These are phyloP conservation scores for Aphanomyces stellatus DNA, from an alignment of 352 stramenopile species.

Conservation along the genomic window DNA sequence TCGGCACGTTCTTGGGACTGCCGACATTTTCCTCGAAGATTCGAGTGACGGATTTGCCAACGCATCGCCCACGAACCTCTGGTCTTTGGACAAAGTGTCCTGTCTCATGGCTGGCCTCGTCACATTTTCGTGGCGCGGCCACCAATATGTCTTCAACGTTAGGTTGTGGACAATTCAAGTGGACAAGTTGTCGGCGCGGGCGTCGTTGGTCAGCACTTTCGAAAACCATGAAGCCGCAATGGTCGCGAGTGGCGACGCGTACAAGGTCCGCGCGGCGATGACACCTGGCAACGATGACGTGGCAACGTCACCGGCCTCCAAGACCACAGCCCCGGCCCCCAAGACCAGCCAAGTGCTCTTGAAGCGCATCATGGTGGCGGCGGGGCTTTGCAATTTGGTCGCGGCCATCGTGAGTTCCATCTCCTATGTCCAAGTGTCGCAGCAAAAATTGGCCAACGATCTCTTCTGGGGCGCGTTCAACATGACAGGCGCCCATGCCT, in stretches of 20 bases:
- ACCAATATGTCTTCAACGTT: not conserved
- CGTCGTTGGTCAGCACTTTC: no score
- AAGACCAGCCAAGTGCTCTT: not conserved
- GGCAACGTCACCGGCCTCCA: not conserved
- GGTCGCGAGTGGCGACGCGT: not conserved
- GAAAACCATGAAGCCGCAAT: not conserved
- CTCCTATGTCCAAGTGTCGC: not conserved
- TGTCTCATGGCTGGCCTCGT: not conserved
- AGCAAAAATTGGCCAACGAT: conserved; percentile 5
- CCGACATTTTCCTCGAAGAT: not conserved
- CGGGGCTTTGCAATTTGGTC: not conserved
- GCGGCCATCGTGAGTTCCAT: not conserved
- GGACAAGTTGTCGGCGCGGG: not conserved
- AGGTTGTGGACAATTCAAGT: not conserved
- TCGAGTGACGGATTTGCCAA: not conserved
- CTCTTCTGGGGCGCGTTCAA: conserved; percentile 1
- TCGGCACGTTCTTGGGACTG: not conserved
- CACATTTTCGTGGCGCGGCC: not conserved
- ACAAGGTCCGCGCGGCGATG: no score
- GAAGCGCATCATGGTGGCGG: not conserved
- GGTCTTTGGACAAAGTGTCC: not conserved
- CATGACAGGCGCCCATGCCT: not conserved
- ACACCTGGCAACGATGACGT: no score
- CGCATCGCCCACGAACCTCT: no score
- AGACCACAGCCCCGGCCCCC: not conserved